Base-by-base conservation (phyloP, 78 protist genomes). In the Chrysochromulina parva region DNA sequence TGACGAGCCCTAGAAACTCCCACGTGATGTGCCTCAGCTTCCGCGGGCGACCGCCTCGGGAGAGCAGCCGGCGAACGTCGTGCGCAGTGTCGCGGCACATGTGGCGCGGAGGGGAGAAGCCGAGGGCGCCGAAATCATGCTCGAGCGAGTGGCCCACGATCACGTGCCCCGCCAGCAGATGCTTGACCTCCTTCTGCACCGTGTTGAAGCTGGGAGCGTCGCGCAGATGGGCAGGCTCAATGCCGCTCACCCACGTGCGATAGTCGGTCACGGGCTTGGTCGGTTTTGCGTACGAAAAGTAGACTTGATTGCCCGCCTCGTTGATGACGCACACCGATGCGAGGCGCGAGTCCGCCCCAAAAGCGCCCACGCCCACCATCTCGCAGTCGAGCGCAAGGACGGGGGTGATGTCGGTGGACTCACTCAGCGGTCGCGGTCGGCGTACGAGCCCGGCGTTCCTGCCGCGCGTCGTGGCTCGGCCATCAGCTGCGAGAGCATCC, bases 381-480 rank as follows among this genome's bases (percentile, higher is more conserved):
- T 69, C 78, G 50, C 78, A 69, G 78, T 69, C 78, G 53, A 69
- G n/a, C 48, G 78, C 78, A 7, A 69, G 78, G 13, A 38, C 78
- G 53, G 16, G 48, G 11, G 24, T n/a, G 16, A 17, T 19, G 16
- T 69, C 78, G 24, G 38, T 17, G 62, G 24, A 14, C 62, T 58
- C 62, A 7, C 62, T 13, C 62, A 13, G 7, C 62, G 62, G 62
- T 13, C 62, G 62, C 62, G 62, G 62, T 13, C 62, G 62, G 24
- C 62, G 62, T 13, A 58, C 62, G 62, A 7, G 24, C 24, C 62
- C 24, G 24, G 62, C 24, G 24, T 7, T 7, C 62, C 24, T 13
- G 62, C 62, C 62, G 62, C 62, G 62, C 62, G 62, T 13, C 62
- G 62, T 13, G 62, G 62, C 24, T 7, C 62, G 62, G 62, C 62